Percentiles rank a stretch among this genome's conserved stretches.
These are phyloP conservation scores for Trametes maxima DNA, from an alignment of 768 basidiomycete genomes.

Conservation along the genomic window DNA sequence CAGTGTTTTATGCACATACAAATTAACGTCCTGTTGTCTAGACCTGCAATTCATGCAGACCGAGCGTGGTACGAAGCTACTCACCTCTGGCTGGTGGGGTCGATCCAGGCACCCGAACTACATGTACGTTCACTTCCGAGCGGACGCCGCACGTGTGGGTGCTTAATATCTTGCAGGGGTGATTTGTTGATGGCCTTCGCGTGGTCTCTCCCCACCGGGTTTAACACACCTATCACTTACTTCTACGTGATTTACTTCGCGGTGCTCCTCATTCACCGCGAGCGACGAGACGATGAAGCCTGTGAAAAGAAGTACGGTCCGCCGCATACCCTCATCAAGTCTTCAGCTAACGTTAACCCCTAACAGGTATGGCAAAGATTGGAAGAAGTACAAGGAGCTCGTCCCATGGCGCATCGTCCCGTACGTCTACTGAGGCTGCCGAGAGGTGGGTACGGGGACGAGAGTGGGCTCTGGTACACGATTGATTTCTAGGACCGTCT, in stretches of 20 bases:
- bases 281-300: constrained; percentile 87
- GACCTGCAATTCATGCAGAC: constrained; percentile 82
- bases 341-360: neutral
- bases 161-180: constrained; percentile 47
- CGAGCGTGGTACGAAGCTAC: constrained; percentile 82
- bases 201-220: constrained; percentile 93
- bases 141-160: neutral
- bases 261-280: constrained; percentile 87
- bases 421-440: constrained; percentile 61
- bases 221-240: constrained; percentile 92
- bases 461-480: too few relatives aligned
- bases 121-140: constrained; percentile 48
- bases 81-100: constrained; percentile 99
- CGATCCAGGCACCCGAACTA: constrained; percentile 92
- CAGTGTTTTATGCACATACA: neutral
- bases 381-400: constrained; percentile 85
- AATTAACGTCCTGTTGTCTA: constrained; percentile 32
- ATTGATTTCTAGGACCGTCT: too few relatives aligned
- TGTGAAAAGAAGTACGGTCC: constrained; percentile 80
- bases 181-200: constrained; percentile 89
- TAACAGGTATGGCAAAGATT: constrained; percentile 87
- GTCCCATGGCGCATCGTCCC: constrained; percentile 89
- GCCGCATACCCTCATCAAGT: neutral
- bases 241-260: constrained; percentile 92
- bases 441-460: too few relatives aligned